Conservation (phyloP, 148 eudicot species). For the Rhododendron ovatum region DNA sequence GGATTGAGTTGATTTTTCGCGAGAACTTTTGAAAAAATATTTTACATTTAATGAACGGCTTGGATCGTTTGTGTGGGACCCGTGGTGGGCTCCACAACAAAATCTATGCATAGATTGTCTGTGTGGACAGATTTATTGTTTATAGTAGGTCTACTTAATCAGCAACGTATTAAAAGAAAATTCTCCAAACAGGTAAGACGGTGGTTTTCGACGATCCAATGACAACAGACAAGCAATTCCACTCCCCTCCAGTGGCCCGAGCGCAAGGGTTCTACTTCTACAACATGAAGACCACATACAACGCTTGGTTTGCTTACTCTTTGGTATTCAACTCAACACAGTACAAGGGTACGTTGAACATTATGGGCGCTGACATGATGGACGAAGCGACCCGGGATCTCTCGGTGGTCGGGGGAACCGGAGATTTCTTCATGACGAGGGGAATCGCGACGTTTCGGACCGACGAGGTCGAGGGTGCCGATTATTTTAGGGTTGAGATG, state of each 20-base stretch:
- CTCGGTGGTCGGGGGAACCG: constrained; percentile 42
- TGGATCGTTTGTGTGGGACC: too few species aligned
- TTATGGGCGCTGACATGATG: constrained; percentile 32
- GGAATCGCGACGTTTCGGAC: constrained; percentile 30
- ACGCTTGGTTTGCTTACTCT: constrained; percentile 35
- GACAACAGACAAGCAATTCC: constrained; percentile 18
- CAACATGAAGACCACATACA: constrained; percentile 21
- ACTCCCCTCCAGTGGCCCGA: constrained; percentile 23
- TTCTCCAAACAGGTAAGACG: background rate
- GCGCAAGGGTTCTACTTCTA: constrained; percentile 41
- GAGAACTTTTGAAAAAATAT: too few species aligned
- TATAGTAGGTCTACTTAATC: too few species aligned
- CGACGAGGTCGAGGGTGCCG: constrained; percentile 12
- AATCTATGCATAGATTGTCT: too few species aligned
- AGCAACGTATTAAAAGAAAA: background rate
- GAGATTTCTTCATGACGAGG: constrained; percentile 42
- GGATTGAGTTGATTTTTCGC: too few species aligned
- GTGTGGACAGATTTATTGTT: too few species aligned
- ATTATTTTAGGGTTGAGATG: constrained; percentile 29
- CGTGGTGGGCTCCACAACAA: too few species aligned
- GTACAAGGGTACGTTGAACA: constrained; percentile 25
- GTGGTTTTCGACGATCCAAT: constrained; percentile 36
- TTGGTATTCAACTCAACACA: constrained; percentile 21
- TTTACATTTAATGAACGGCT: too few species aligned
- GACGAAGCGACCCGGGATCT: constrained; percentile 22